Base-by-base conservation (phyloP, 352 stramenopile species). In the Pythium grandisporangium region DNA sequence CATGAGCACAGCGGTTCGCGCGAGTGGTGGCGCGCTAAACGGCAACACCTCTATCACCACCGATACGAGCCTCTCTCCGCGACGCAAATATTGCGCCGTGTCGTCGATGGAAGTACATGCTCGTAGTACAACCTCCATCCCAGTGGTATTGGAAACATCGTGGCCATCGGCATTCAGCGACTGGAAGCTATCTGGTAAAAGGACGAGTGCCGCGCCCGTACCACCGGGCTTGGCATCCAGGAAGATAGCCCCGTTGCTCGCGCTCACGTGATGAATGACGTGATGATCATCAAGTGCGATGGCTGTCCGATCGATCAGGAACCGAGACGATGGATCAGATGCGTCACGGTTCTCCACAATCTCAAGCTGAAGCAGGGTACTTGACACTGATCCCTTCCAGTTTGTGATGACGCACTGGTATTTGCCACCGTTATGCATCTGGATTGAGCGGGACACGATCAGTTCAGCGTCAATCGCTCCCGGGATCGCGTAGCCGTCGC, bases 321-420 rank as follows among this genome's bases (percentile, higher is more conserved):
- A 84, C 24, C 68, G 58, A 7, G 56, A 23, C 2, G 53, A 64
- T 26, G 68, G 68, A 21, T 86, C 70, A 0, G 47, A 35, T 1
- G 41, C 54, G 16, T 70, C 23, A 2, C 52, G 50, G 30, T 84
- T 68, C 32, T 82, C 63, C 2, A 82, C 58, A 0, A 90, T 67
- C 4, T 51, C 23, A 13, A 84, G 40, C 6, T 56, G 11, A 60
- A 81, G 62, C 1, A 23, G 37, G 2, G 55, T 57, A 3, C 71
- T 73, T 2, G 30, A 2, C 8, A 61, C 42, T 2, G 14, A 30
- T 5, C 76, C 71, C 35, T 66, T 66, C 39, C 69, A 70, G 42
- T 87, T 90, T 7, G 25, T 42, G 22, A 87, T 41, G n/a, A 74
- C 45, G 30, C 76, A 90, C 30, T 70, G 51, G 48, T 84, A 89